Percentiles rank a stretch among this genome's conserved stretches.
Evolutionary conservation across 495 filamentous ascomycete genomes (phyloP).

Genomic region (Aspergillus cavernicola): DNA sequence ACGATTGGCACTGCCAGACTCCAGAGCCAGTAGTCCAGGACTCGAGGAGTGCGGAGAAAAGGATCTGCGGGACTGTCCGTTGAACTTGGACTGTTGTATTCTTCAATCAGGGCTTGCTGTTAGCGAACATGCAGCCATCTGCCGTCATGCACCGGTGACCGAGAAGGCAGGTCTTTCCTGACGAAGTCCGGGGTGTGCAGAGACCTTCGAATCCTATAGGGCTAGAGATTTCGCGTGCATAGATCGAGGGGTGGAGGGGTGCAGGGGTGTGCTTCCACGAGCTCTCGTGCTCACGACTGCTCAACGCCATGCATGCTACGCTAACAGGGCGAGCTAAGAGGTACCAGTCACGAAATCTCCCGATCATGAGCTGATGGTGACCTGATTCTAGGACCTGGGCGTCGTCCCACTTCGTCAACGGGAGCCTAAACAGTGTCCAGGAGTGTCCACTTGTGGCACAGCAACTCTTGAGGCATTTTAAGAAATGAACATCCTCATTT

Average conservation of each 20-base stretch:
- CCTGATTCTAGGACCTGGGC: background rate
- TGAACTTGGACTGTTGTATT: background rate
- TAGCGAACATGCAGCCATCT: conserved; percentile 1
- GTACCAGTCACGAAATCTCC: background rate
- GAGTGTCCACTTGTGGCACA: background rate
- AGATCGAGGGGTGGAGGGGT: background rate
- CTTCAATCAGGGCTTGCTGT: background rate
- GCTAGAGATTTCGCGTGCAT: background rate
- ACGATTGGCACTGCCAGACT: too few relatives aligned
- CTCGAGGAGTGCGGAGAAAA: conserved; percentile 9
- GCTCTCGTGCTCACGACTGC: background rate
- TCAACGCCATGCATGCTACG: background rate
- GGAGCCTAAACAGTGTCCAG: background rate
- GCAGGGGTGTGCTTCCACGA: background rate
- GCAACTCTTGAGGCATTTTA: background rate
- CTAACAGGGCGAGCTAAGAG: background rate
- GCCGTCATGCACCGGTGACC: background rate
- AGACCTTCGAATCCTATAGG: too few relatives aligned
- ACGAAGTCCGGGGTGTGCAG: background rate
- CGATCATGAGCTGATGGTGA: conserved; percentile 1
- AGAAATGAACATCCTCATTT: background rate
- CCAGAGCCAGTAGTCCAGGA: too few relatives aligned
- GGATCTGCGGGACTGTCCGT: conserved; percentile 7
- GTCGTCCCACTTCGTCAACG: conserved; percentile 7
- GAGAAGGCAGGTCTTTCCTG: background rate